A percentile compares a stretch with the other conserved stretches of the same genome.
Evolutionary conservation across 1,139 yeast species (phyloP).

Genomic region (Suhomyces yuchorum): DNA sequence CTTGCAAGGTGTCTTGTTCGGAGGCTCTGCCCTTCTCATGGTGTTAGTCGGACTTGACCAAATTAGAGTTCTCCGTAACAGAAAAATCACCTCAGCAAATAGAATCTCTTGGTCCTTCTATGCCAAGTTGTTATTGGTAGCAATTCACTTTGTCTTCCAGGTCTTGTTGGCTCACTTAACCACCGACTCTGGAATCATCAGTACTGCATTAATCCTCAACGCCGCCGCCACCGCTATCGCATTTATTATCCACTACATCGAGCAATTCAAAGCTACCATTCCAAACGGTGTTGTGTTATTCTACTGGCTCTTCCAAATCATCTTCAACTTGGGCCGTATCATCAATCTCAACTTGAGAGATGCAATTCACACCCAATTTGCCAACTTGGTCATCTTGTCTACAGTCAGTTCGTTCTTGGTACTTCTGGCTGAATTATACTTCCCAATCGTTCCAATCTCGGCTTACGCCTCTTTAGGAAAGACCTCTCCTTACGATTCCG

Average conservation of each 20-base stretch:
- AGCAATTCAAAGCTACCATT: constrained; percentile 63
- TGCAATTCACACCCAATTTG: constrained; percentile 36
- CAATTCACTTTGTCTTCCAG: constrained; percentile 42
- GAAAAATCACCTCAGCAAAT: constrained; percentile 34
- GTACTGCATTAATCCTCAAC: constrained; percentile 43
- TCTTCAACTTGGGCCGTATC: constrained; percentile 42
- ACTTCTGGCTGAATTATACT: constrained; percentile 54
- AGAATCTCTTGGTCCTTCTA: constrained; percentile 47
- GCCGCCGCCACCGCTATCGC: constrained; percentile 52
- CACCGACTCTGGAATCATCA: constrained; percentile 41
- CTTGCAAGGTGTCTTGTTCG: constrained; percentile 66
- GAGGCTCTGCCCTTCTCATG: constrained; percentile 53
- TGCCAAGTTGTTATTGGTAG: constrained; percentile 44
- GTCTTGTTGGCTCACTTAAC: constrained; percentile 28
- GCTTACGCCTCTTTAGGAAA: constrained; percentile 44
- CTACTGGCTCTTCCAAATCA: constrained; percentile 69
- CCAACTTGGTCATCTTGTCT: constrained; percentile 49
- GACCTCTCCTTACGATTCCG: constrained; percentile 67
- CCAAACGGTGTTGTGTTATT: constrained; percentile 72
- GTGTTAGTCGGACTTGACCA: constrained; percentile 55
- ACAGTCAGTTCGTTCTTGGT: constrained; percentile 53
- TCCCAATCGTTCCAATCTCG: constrained; percentile 46
- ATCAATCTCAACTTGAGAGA: constrained; percentile 54
- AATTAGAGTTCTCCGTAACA: constrained; percentile 37
- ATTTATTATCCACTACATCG: constrained; percentile 65